Conservation (phyloP, 176 grass and related monocot genomes). For the Oryza brachyantha region DNA sequence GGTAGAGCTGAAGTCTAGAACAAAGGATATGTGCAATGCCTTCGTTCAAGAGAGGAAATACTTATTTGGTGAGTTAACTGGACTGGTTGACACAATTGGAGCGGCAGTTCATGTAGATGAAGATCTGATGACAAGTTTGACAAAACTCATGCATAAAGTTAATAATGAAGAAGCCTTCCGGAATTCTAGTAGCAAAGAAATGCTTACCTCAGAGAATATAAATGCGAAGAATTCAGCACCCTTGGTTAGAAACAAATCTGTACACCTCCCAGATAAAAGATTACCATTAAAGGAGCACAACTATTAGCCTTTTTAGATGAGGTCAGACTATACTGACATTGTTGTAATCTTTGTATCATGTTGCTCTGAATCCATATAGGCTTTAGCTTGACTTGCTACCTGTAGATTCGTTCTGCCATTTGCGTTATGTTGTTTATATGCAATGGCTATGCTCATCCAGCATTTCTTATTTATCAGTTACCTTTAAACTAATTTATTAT, state of each 20-base stretch:
- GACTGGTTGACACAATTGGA: constrained; percentile 36
- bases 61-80: constrained; percentile 38
- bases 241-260: constrained; percentile 45
- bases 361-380: background rate
- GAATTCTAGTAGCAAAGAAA: constrained; percentile 25
- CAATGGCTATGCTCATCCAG: constrained; percentile 19
- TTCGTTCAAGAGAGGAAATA: constrained; percentile 42
- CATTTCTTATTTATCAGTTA: background rate
- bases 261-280: constrained; percentile 39
- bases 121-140: constrained; percentile 40
- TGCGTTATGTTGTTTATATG: constrained; percentile 40
- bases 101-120: constrained; percentile 40
- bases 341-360: constrained; percentile 31
- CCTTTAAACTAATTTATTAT: constrained; percentile 7
- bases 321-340: constrained; percentile 32
- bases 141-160: constrained; percentile 46
- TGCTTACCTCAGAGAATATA: constrained; percentile 12
- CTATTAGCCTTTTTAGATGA: constrained; percentile 39
- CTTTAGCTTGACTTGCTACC: constrained; percentile 7
- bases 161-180: constrained; percentile 14
- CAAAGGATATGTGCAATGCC: constrained; percentile 25
- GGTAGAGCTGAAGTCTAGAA: constrained; percentile 33
- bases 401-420: constrained; percentile 3
- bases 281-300: constrained; percentile 67
- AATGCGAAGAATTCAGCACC: constrained; percentile 4